Evolutionary conservation across 148 eudicot species (phyloP).

Genomic region (Fagopyrum tataricum): DNA sequence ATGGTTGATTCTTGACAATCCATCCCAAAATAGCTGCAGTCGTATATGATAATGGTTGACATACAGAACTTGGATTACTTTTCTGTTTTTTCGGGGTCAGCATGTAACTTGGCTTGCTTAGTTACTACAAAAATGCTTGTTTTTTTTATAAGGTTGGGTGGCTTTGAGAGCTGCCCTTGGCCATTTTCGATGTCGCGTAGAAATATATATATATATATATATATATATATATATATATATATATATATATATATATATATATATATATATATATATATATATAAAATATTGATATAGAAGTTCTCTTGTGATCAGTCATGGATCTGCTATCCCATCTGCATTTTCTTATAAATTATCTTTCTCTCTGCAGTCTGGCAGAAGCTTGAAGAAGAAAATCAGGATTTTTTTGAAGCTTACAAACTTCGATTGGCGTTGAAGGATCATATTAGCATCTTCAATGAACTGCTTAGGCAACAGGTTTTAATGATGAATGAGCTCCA

Average conservation of each 20-base stretch:
- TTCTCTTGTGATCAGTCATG: not conserved
- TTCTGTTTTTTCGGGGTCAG: no score
- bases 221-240: no score
- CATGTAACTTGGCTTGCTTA: no score
- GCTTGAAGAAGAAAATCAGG: constrained; percentile 87
- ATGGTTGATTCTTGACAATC: not conserved
- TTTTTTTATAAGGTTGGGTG: no score
- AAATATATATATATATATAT: not conserved
- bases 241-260: no score
- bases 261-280: no score
- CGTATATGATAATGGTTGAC: not conserved
- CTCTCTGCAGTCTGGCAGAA: constrained; percentile 70
- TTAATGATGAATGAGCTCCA: constrained; percentile 50
- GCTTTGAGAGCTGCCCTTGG: no score
- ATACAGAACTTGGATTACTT: not conserved
- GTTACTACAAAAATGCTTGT: not conserved
- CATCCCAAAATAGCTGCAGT: not conserved
- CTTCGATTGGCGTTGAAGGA: constrained; percentile 71
- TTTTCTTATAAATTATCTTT: not conserved
- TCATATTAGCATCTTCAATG: constrained; percentile 59
- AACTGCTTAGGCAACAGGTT: constrained; percentile 66
- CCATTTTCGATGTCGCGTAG: not conserved
- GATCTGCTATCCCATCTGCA: not conserved
- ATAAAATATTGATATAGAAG: not conserved
- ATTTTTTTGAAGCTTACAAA: constrained; percentile 82